These are phyloP conservation scores for Metschnikowia lochheadii DNA, from an alignment of 805 yeast genomes.

Conservation along the genomic window DNA sequence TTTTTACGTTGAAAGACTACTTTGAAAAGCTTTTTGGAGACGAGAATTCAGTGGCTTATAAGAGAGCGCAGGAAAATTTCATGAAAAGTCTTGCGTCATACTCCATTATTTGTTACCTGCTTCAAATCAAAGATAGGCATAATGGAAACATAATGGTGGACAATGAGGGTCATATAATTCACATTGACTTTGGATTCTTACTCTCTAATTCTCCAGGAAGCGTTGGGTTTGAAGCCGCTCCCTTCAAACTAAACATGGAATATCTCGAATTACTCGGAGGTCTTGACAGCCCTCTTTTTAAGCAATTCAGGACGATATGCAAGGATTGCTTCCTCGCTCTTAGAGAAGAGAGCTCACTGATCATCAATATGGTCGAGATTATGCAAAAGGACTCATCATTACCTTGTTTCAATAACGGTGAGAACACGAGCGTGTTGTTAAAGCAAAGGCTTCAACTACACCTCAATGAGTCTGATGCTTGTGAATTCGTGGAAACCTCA, in stretches of 20 bases:
- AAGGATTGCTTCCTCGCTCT: constrained; percentile 72
- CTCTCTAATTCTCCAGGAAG: constrained; percentile 78
- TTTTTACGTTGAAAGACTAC: constrained; percentile 75
- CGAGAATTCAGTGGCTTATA: constrained; percentile 48
- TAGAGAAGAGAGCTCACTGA: constrained; percentile 38
- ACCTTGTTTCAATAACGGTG: constrained; percentile 91
- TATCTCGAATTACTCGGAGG: constrained; percentile 90
- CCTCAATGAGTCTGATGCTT: constrained; percentile 66
- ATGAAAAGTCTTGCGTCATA: constrained; percentile 86
- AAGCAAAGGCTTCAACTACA: constrained; percentile 80
- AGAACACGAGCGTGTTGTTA: constrained; percentile 71
- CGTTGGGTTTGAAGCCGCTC: constrained; percentile 96
- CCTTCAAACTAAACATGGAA: constrained; percentile 87
- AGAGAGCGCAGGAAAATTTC: constrained; percentile 78
- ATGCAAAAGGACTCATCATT: constrained; percentile 89
- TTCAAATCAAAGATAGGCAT: constrained; percentile 94
- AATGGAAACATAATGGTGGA: constrained; percentile 98
- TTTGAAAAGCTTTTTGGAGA: constrained; percentile 74
- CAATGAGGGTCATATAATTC: constrained; percentile 90
- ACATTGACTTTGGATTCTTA: constrained; percentile 79
- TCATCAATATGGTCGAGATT: constrained; percentile 80
- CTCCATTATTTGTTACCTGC: constrained; percentile 81
- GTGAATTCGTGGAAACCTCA: constrained; percentile 69
- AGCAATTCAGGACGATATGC: constrained; percentile 56
- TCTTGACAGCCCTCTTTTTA: constrained; percentile 53